Evolutionary conservation across 1,284 basidiomycete species (phyloP), one percentile per base, ranked within the genome.

Genomic region (Thelephora terrestris): DNA sequence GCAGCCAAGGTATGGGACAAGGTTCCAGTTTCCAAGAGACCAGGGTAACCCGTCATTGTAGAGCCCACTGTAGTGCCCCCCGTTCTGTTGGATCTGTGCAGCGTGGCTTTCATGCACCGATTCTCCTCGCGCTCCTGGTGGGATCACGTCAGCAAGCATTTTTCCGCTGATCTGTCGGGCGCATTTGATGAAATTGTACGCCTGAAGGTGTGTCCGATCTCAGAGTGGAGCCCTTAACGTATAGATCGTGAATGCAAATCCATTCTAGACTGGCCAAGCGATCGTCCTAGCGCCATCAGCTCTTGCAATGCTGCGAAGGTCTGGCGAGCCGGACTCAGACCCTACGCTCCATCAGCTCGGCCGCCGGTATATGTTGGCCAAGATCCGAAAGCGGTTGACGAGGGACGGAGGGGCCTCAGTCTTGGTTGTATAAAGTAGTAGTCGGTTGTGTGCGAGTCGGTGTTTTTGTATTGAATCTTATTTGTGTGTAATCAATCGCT

Each of bases 51-150:
- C 7, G 18, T 20, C n/a, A 18, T 14, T 18, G 4, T 52, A 82
- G 79, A 83, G 51, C 80, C 80, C 0, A 83, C 81, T 0, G 74
- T 80, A 2, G 71, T 83, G 1, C 80, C 79, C 1, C 68, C 76
- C 0, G 73, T 79, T 0, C 58, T 83, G 1, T 66, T 83, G 2
- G 81, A 84, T 52, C 64, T 84, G 2, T 81, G 78, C 37, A 73
- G 71, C 0, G 66, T 82, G 1, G 62, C 75, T 0, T 71, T 83
- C 7, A 55, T 81, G 4, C 80, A 82, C 51, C 66, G 80, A 1
- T 83, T 83, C 58, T 79, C 78, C 2, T 81, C 80, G 0, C 77
- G 76, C 0, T 67, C 74, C 3, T 83, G 80, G 80, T 80, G 76
- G 72, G 66, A 75, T 0, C 78, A 82, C 52, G 59, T 83, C 0